phyloP scores from a whole-genome alignment of 345 rosid species.

The Sonneratia alba region DNA sequence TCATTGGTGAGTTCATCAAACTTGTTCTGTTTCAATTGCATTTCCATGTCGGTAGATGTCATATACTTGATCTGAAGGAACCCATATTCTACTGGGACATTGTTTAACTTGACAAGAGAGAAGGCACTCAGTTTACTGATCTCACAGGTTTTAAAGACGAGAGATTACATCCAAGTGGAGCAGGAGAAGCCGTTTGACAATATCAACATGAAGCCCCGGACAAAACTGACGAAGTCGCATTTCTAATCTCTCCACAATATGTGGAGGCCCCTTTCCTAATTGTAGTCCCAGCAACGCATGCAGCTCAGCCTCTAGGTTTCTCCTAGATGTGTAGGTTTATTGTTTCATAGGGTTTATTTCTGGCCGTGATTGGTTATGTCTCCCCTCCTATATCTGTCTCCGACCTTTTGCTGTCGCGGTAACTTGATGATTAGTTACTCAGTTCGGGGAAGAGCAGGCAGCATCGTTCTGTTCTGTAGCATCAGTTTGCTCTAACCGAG shows the following conservation, averaged over 20 bases:
- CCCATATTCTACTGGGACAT: not conserved
- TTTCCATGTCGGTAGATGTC: not conserved
- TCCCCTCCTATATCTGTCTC: not conserved
- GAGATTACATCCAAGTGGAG: slow-evolving; percentile 83
- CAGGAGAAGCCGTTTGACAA: slow-evolving; percentile 64
- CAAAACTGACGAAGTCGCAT: slow-evolving; percentile 74
- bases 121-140: not conserved
- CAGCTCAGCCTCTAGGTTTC: not conserved
- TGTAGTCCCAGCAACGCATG: not conserved
- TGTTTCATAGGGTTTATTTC: not conserved
- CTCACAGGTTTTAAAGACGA: slow-evolving; percentile 82
- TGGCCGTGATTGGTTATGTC: not conserved
- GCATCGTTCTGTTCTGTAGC: not conserved
- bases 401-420: not conserved
- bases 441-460: not conserved
- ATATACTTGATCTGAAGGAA: not conserved
- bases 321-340: not conserved
- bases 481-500: not conserved
- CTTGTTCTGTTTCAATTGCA: not conserved
- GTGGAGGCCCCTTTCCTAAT: not conserved
- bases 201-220: slow-evolving; percentile 57
- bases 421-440: not conserved
- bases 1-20: slow-evolving; percentile 56
- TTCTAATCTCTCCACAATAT: slow-evolving; percentile 30
- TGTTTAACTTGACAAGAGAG: not conserved